Evolutionary conservation across 169 alveolate species (phyloP).

Genomic region (Plasmodium adleri): DNA sequence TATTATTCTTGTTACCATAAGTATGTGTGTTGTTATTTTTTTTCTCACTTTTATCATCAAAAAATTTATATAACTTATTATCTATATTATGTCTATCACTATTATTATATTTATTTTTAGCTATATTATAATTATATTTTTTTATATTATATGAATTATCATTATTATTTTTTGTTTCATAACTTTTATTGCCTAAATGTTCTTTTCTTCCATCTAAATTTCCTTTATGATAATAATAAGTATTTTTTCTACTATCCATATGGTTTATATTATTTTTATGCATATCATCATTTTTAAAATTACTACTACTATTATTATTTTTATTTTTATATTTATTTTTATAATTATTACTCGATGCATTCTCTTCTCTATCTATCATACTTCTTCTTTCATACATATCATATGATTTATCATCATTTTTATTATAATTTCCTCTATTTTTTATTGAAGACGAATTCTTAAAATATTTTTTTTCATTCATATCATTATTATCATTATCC

Average conservation of each 20-base stretch:
- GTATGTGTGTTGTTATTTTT: not conserved
- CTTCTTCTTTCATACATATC: not conserved
- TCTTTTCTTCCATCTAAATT: not conserved
- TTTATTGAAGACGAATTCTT: not conserved
- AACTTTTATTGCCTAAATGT: not conserved
- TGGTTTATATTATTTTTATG: not conserved
- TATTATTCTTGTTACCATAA: not conserved
- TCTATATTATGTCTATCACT: not conserved
- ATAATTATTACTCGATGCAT: not conserved
- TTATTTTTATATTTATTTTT: not conserved
- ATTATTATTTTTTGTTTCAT: not conserved
- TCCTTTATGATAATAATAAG: not conserved
- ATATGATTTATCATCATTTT: not conserved
- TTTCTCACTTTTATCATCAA: not conserved
- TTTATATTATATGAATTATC: not conserved
- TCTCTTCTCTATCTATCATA: not conserved
- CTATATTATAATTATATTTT: not conserved
- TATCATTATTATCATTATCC: constrained; percentile 5
- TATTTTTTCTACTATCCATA: not conserved
- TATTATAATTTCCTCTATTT: not conserved
- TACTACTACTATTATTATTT: not conserved
- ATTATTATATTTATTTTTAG: not conserved
- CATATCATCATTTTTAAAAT: not conserved
- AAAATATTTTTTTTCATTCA: not conserved
- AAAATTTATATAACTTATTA: not conserved